Percentiles rank a stretch among this genome's conserved stretches.
Evolutionary conservation across 805 yeast genomes (phyloP).

Genomic region (Myxozyma lipomycoides): DNA sequence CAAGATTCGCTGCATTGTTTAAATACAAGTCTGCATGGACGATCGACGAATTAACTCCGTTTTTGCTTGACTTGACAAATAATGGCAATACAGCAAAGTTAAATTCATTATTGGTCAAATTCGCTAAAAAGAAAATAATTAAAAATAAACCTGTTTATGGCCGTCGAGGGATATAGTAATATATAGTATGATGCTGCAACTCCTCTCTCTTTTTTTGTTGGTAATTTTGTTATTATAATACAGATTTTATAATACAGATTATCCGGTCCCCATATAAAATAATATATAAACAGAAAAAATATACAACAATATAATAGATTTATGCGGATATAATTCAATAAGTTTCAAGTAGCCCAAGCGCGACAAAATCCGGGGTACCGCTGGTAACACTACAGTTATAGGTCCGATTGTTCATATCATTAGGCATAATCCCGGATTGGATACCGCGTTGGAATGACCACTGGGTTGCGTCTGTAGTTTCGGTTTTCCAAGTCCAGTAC

Average conservation of each 20-base stretch:
- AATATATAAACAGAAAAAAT: background rate
- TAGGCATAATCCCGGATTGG: constrained; percentile 35
- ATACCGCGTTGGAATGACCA: constrained; percentile 37
- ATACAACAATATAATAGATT: background rate
- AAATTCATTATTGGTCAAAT: constrained; percentile 60
- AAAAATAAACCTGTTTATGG: constrained; percentile 12
- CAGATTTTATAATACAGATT: background rate
- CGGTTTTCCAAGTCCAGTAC: constrained; percentile 89
- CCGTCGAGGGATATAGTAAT: background rate
- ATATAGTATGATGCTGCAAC: too few species aligned
- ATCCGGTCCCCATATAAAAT: background rate
- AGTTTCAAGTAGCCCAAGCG: constrained; percentile 33
- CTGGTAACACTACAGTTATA: constrained; percentile 30
- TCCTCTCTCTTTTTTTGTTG: background rate
- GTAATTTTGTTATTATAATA: too few species aligned
- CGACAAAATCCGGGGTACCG: constrained; percentile 30
- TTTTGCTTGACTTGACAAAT: constrained; percentile 54
- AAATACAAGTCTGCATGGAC: constrained; percentile 56
- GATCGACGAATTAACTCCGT: constrained; percentile 59
- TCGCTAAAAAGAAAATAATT: constrained; percentile 49
- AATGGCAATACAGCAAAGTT: constrained; percentile 45
- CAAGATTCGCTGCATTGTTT: constrained; percentile 53
- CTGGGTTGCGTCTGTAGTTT: constrained; percentile 38
- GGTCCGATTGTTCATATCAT: constrained; percentile 31
- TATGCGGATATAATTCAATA: constrained; percentile 20